Percentiles rank a stretch among this genome's conserved stretches.
Evolutionary conservation across 768 basidiomycete species (phyloP).

Genomic region (Termitomyces heimii): DNA sequence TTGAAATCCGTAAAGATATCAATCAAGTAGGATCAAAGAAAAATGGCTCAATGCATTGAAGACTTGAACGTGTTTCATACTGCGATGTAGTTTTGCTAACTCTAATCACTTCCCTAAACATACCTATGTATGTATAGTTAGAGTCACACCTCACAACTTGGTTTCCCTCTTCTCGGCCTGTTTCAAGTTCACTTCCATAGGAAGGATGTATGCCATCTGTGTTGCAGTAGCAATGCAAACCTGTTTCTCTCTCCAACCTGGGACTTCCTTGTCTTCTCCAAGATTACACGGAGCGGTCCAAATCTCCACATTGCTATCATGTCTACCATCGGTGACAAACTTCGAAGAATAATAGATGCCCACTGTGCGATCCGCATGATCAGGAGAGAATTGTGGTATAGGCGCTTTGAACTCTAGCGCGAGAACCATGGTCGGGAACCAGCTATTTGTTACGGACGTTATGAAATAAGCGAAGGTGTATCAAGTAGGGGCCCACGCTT

Average conservation of each 20-base stretch:
- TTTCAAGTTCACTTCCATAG: conserved; percentile 32
- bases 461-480: background rate
- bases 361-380: conserved; percentile 45
- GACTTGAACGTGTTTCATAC: background rate
- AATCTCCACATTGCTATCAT: conserved; percentile 54
- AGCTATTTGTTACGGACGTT: background rate
- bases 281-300: conserved; percentile 61
- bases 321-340: conserved; percentile 49
- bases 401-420: conserved; percentile 59
- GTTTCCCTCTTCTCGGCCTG: conserved; percentile 17
- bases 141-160: conserved; percentile 13
- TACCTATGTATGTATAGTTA: background rate
- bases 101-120: background rate
- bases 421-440: conserved; percentile 57
- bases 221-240: conserved; percentile 57
- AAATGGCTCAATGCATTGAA: background rate
- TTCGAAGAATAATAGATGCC: conserved; percentile 48
- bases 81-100: background rate
- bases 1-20: too few relatives aligned
- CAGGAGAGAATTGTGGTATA: conserved; percentile 36
- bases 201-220: conserved; percentile 52
- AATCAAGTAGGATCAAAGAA: too few relatives aligned
- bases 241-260: conserved; percentile 57
- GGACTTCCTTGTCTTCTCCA: conserved; percentile 32
- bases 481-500: conserved; percentile 17